phyloP scores from a whole-genome alignment of 169 alveolate genomes.

The Babesia caballi region DNA sequence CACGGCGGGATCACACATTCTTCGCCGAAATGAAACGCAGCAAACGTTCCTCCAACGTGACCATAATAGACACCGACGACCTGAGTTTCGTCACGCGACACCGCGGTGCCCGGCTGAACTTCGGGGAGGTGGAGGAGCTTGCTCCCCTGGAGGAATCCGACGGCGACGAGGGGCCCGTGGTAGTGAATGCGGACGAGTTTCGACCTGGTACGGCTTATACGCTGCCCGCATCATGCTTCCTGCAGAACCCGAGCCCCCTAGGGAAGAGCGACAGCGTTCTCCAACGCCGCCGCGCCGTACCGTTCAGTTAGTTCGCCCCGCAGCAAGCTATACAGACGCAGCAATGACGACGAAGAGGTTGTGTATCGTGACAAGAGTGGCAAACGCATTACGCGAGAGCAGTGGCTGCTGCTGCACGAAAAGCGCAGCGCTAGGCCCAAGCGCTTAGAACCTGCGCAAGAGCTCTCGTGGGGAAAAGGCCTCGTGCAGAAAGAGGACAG shows the following conservation, averaged over 20 bases:
- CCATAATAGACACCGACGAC: conserved; percentile 15
- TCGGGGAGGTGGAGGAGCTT: conserved; percentile 1
- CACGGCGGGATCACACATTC: background rate
- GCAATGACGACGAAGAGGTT: conserved; percentile 42
- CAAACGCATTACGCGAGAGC: conserved; percentile 42
- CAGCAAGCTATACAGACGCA: background rate
- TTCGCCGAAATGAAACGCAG: background rate
- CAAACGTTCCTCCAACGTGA: background rate
- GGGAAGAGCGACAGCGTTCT: conserved; percentile 17
- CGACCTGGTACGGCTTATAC: background rate
- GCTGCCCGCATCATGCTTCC: no score
- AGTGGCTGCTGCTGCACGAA: conserved; percentile 43
- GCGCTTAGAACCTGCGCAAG: conserved; percentile 14
- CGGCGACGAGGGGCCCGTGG: conserved; percentile 26
- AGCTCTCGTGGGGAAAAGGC: conserved; percentile 64
- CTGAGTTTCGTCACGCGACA: background rate
- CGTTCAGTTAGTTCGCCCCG: conserved; percentile 2
- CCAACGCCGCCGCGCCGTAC: conserved; percentile 58
- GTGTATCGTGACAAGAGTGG: conserved; percentile 65
- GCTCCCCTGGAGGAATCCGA: conserved; percentile 31
- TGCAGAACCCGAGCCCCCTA: no score
- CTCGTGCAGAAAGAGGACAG: conserved; percentile 45
- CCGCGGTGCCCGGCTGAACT: background rate
- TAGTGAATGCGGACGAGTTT: conserved; percentile 21
- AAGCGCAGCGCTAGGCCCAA: background rate